phyloP scores from a whole-genome alignment of 2,329 filamentous ascomycete species.

The Botryosphaeria dothidea region DNA sequence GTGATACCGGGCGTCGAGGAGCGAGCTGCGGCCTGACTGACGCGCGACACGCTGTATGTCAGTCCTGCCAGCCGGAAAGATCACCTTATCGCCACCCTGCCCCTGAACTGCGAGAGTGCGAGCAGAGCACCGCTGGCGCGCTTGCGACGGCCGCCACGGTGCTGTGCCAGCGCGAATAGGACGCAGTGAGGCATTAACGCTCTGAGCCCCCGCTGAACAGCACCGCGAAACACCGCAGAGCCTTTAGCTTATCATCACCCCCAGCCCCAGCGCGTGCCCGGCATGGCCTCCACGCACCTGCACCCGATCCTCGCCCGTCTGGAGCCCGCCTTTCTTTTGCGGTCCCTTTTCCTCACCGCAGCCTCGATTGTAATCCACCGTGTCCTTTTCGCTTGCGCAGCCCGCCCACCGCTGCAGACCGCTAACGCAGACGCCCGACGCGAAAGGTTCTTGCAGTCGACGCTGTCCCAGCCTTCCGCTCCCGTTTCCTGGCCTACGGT shows the following conservation, averaged over 20 bases:
- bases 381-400: slow-evolving; percentile 25
- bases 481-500: slow-evolving; percentile 63
- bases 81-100: slow-evolving; percentile 16
- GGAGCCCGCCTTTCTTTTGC: slow-evolving; percentile 30
- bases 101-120: background rate
- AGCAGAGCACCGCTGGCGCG: background rate
- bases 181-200: slow-evolving; percentile 16
- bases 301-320: slow-evolving; percentile 16
- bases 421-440: slow-evolving; percentile 23
- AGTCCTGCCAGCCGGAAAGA: background rate
- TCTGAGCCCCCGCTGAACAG: slow-evolving; percentile 10
- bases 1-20: slow-evolving; percentile 8
- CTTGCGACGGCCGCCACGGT: background rate
- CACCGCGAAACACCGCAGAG: slow-evolving; percentile 15
- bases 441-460: slow-evolving; percentile 53
- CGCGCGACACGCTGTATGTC: slow-evolving; percentile 4
- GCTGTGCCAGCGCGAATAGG: slow-evolving; percentile 4
- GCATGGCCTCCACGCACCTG: slow-evolving; percentile 12
- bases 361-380: slow-evolving; percentile 41
- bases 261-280: slow-evolving; percentile 9
- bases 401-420: slow-evolving; percentile 18
- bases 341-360: slow-evolving; percentile 39
- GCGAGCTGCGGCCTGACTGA: slow-evolving; percentile 1
- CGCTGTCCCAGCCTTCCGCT: slow-evolving; percentile 51
- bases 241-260: slow-evolving; percentile 18